Evolutionary conservation across 371 early-diverging fungal species (phyloP), one percentile per base, ranked within the genome.

Genomic region (Nematocida sp.): DNA sequence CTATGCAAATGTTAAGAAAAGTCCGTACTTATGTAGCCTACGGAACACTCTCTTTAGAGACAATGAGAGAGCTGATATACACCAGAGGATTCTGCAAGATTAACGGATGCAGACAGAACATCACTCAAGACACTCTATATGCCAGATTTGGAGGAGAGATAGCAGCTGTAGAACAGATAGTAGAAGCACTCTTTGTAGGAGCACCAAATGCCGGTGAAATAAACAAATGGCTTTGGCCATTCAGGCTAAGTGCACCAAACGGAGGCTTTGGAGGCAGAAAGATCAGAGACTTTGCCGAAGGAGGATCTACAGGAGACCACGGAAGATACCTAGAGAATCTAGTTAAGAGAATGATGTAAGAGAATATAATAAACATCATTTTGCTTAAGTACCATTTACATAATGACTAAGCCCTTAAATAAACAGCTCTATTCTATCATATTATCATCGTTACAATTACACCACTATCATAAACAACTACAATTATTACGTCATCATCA

Each of bases 71-170:
- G 86, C 87, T 99, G 70, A 85, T 99, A 86, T 99, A 99, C 92
- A 97, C 94, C 89, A 93, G 96, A 81, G 99, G 95, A 63, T 91
- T 90, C 84, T 95, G 90, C 81, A 94, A 94, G 91, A 87, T 93
- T 82, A 87, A 93, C 87, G 88, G 88, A 84, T 91, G 91, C 86
- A 89, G 94, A 79, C 88, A 93, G 79, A 92, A 96, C 77, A 88
- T 99, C 85, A 85, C 89, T 76, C 96, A 95, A 88, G 85, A 90
- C 77, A 85, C 93, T 83, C 89, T 99, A 75, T 96, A 94, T 86
- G 84, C 87, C 80, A 81, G 84, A 67, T 90, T 99, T 63, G 63
- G 76, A n/a, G 98, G 97, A 84, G 89, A 91, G 86, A 89, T 84
- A 85, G 91, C 90, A 81, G 96, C 96, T 83, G 84, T 96, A 76